Conservation (phyloP, 805 yeast genomes). For the Saccharomycopsis malanga region DNA sequence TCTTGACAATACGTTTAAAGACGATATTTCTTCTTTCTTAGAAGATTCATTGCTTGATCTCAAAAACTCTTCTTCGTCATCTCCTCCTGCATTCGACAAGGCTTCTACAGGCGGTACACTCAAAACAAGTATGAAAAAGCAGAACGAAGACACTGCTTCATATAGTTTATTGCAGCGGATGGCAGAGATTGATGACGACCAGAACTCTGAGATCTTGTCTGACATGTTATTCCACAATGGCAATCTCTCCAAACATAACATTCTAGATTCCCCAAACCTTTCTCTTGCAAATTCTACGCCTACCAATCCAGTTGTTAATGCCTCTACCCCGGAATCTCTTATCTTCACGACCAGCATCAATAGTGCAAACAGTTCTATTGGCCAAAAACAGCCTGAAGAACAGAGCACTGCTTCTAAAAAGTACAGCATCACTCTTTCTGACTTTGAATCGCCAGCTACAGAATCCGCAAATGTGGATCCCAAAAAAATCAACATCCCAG, state of each 20-base stretch:
- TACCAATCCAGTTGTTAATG: constrained; percentile 7
- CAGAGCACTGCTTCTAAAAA: constrained; percentile 2
- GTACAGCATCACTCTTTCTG: constrained; percentile 14
- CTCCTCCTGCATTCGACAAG: constrained; percentile 1
- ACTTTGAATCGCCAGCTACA: constrained; percentile 11
- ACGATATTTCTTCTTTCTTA: constrained; percentile 11
- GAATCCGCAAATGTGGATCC: constrained; percentile 6
- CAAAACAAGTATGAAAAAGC: background rate
- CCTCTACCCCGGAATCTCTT: constrained; percentile 20
- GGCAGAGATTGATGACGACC: constrained; percentile 15
- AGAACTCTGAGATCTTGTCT: constrained; percentile 15
- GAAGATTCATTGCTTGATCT: constrained; percentile 13
- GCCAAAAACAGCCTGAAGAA: background rate
- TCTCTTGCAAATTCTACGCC: constrained; percentile 19
- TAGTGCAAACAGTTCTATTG: constrained; percentile 2
- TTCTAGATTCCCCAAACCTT: constrained; percentile 11
- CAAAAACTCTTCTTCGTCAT: background rate
- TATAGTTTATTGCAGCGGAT: constrained; percentile 7
- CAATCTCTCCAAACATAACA: constrained; percentile 5
- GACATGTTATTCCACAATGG: constrained; percentile 14
- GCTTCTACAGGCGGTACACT: background rate
- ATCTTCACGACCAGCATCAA: background rate
- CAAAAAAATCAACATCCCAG: constrained; percentile 7
- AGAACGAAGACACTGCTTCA: background rate
- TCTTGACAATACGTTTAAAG: constrained; percentile 2